A percentile compares a stretch with the other conserved stretches of the same genome.
These are phyloP conservation scores for Delitschia confertaspora DNA, from an alignment of 495 filamentous ascomycete genomes.

Conservation along the genomic window DNA sequence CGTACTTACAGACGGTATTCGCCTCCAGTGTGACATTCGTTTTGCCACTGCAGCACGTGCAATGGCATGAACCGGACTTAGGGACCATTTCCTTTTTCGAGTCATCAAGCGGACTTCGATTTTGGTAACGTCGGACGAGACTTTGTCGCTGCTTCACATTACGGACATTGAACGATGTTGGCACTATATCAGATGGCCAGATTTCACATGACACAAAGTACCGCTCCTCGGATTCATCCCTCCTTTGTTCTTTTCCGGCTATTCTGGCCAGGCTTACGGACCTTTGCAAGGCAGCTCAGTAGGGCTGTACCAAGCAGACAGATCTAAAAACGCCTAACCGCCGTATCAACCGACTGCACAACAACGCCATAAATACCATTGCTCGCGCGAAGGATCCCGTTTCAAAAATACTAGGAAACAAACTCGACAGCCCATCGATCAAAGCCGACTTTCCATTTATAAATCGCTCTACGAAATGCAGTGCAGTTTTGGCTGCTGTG, in stretches of 20 bases:
- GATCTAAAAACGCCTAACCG: constrained; percentile 22
- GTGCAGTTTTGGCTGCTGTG: background rate
- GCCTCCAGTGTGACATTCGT: constrained; percentile 14
- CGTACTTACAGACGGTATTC: constrained; percentile 6
- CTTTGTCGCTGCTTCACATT: background rate
- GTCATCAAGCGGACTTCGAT: background rate
- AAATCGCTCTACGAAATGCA: constrained; percentile 7
- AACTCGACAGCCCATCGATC: constrained; percentile 7
- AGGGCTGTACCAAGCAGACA: constrained; percentile 2
- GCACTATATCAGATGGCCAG: no score
- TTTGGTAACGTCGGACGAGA: background rate
- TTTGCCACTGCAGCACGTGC: background rate
- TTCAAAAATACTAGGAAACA: constrained; percentile 1
- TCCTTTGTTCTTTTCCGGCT: no score
- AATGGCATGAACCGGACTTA: no score
- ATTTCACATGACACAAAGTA: no score
- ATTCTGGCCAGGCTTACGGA: no score
- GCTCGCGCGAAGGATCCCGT: background rate
- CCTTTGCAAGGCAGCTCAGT: no score
- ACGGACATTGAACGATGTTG: no score
- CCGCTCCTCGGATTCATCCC: no score
- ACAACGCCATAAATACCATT: background rate
- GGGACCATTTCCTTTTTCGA: constrained; percentile 10
- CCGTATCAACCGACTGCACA: constrained; percentile 1
- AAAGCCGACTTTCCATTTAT: constrained; percentile 6